Evolutionary conservation across 306 rosid genomes (phyloP), one percentile per base, ranked within the genome.

Genomic region (Medicago arabica): DNA sequence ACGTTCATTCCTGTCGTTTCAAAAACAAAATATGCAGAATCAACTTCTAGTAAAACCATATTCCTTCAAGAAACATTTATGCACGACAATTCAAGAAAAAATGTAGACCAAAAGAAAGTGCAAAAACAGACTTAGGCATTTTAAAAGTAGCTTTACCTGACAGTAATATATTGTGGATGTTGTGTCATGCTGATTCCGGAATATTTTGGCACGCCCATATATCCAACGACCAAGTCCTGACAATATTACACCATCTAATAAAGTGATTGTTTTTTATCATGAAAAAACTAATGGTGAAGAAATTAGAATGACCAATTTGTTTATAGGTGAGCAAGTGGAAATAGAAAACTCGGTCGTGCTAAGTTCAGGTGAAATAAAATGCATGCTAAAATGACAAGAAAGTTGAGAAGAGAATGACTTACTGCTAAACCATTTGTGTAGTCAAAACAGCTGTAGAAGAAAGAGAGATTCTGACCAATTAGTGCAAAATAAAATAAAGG

Each of bases 141-240:
- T 57, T 16, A 51, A 14, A 14, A 16, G 43, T 3, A 46, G 73
- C 9, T 67, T 86, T 85, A 94, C 98, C 98, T 92, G 72, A 94
- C 95, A 46, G 98, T 94, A 75, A 94, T 82, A 81, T 94, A 94
- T 83, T 94, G 98, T 55, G 98, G 98, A 86, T 94, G 98, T 81
- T 90, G 96, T 23, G 95, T 83, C 98, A 94, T 94, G 87, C 96
- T 86, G 79, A 90, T 61, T 82, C 96, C 97, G 19, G 96, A 81
- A 84, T 90, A 94, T 81, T 94, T 94, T 17, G 98, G 98, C 69
- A 94, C 98, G 2, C 98, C 97, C 98, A 94, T 94, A 76, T 94
- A 92, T 76, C 98, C 98, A 74, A 94, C 95, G 23, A 94, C 98
- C 39, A 94, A 81, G 75, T 94, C 98, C 98, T 94, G 87, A 76